phyloP scores from a whole-genome alignment of 192 early-diverging fungal genomes.

The Coemansia sp. region DNA sequence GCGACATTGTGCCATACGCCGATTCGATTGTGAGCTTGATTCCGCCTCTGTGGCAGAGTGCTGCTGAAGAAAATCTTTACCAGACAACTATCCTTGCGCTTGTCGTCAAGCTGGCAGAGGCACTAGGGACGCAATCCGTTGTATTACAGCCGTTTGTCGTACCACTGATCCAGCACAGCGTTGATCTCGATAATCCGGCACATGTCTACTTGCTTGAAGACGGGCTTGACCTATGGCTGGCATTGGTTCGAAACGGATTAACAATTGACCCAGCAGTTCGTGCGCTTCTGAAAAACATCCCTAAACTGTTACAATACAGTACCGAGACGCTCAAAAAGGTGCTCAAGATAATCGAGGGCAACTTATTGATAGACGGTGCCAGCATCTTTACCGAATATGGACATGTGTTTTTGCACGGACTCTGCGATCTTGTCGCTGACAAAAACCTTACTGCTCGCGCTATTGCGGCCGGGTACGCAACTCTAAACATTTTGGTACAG shows the following conservation, averaged over 20 bases:
- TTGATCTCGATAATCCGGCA: constrained; percentile 58
- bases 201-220: constrained; percentile 89
- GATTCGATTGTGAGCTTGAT: constrained; percentile 69
- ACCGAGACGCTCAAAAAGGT: constrained; percentile 73
- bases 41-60: constrained; percentile 76
- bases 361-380: constrained; percentile 60
- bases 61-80: constrained; percentile 75
- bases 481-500: constrained; percentile 36
- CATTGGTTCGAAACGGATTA: constrained; percentile 69
- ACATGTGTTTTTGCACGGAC: constrained; percentile 16
- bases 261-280: constrained; percentile 54
- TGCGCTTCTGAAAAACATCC: constrained; percentile 59
- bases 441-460: constrained; percentile 23
- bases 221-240: constrained; percentile 85
- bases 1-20: constrained; percentile 71
- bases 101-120: constrained; percentile 72
- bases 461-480: constrained; percentile 23
- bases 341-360: constrained; percentile 84
- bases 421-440: constrained; percentile 31
- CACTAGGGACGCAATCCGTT: constrained; percentile 66
- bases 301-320: constrained; percentile 67
- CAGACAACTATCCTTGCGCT: constrained; percentile 74
- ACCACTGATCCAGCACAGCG: constrained; percentile 73
- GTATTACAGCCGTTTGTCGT: constrained; percentile 71
- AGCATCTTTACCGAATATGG: constrained; percentile 18